A percentile compares a stretch with the other conserved stretches of the same genome.
These are phyloP conservation scores for Gryganskiella cystojenkinii DNA, from an alignment of 192 early-diverging fungal genomes.

Conservation along the genomic window DNA sequence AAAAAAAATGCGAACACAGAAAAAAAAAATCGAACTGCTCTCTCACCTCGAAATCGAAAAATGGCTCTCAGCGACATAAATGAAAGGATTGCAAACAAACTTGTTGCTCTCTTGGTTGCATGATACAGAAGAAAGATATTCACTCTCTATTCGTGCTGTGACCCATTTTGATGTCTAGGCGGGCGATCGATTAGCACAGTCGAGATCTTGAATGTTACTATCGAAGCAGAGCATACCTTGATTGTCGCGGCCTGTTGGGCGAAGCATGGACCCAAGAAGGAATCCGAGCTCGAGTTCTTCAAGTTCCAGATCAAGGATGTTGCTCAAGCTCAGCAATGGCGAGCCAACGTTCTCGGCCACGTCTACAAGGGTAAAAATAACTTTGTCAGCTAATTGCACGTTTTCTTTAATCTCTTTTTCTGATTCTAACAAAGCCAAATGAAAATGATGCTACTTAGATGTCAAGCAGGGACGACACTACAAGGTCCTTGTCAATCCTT, in stretches of 20 bases:
- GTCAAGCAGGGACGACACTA: conserved; percentile 44
- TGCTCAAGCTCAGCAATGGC: conserved; percentile 28
- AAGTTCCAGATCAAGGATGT: conserved; percentile 33
- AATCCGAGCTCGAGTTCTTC: conserved; percentile 25
- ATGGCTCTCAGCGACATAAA: too few relatives aligned
- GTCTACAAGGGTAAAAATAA: conserved; percentile 49
- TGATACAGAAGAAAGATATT: background rate
- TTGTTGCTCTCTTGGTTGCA: background rate
- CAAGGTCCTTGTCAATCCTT: conserved; percentile 78
- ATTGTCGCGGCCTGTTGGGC: conserved; percentile 17
- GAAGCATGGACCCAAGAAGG: conserved; percentile 28
- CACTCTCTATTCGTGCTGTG: background rate
- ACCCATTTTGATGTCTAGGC: background rate
- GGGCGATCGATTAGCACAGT: conserved; percentile 13
- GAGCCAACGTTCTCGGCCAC: conserved; percentile 34
- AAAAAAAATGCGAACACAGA: too few relatives aligned
- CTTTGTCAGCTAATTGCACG: too few relatives aligned
- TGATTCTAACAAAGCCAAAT: background rate
- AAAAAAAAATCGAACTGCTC: too few relatives aligned
- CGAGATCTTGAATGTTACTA: conserved; percentile 39
- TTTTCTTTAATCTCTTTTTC: background rate
- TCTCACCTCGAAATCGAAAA: too few relatives aligned
- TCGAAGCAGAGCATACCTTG: conserved; percentile 10
- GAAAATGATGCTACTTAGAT: conserved; percentile 2
- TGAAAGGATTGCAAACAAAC: too few relatives aligned